A percentile compares a stretch with the other conserved stretches of the same genome.
These are phyloP conservation scores for Aureoboletus auriporus DNA, from an alignment of 768 basidiomycete genomes.

Conservation along the genomic window DNA sequence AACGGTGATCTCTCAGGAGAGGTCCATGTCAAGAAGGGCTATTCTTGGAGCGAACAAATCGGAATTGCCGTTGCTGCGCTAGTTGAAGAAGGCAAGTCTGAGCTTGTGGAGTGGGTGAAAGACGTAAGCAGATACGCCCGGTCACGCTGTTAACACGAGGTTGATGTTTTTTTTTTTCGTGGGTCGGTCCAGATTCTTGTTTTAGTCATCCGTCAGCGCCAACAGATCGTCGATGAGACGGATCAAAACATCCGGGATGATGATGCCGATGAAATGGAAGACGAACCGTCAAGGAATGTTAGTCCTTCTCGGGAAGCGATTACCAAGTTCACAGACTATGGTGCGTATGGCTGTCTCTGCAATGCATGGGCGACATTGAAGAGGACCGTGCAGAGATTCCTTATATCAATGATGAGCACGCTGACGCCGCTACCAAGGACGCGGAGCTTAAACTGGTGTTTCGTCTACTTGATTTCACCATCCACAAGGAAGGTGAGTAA, in stretches of 20 bases:
- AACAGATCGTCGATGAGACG: slow-evolving; percentile 57
- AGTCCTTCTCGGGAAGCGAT: slow-evolving; percentile 67
- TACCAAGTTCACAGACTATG: slow-evolving; percentile 67
- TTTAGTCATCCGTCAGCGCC: slow-evolving; percentile 55
- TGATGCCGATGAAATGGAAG: slow-evolving; percentile 32
- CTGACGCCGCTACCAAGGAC: slow-evolving; percentile 73
- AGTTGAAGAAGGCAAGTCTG: slow-evolving; percentile 57
- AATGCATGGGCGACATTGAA: slow-evolving; percentile 3
- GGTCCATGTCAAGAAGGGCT: slow-evolving; percentile 80
- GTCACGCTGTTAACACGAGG: slow-evolving; percentile 20
- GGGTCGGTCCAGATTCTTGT: slow-evolving; percentile 49
- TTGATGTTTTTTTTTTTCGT: slow-evolving; percentile 8
- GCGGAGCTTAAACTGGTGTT: slow-evolving; percentile 81
- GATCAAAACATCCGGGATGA: slow-evolving; percentile 42
- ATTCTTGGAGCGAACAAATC: slow-evolving; percentile 85
- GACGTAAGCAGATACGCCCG: slow-evolving; percentile 51
- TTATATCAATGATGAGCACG: slow-evolving; percentile 70
- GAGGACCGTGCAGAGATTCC: slow-evolving; percentile 57
- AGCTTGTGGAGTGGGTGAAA: slow-evolving; percentile 75
- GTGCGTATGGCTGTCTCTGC: slow-evolving; percentile 43
- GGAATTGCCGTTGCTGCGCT: slow-evolving; percentile 80
- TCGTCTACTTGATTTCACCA: slow-evolving; percentile 68
- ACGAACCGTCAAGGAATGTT: slow-evolving; percentile 19
- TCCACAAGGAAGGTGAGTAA: slow-evolving; percentile 59
- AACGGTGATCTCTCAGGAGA: slow-evolving; percentile 52